Evolutionary conservation across 305 asterid genomes (phyloP).

Genomic region (Fraxinus ornus): DNA sequence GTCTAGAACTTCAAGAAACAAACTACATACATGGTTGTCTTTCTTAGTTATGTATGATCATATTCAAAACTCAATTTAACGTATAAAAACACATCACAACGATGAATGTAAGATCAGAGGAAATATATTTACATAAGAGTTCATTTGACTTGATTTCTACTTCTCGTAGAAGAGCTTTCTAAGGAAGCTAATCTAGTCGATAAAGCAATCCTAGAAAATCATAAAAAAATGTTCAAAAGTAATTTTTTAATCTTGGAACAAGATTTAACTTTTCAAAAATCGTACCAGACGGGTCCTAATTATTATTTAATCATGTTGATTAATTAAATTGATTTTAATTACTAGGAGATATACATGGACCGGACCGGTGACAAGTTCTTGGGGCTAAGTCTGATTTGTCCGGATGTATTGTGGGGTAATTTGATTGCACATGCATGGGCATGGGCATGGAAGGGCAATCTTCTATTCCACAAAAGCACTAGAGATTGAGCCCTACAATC

Average conservation of each 20-base stretch:
- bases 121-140: neutral
- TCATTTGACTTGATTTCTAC: too few relatives aligned
- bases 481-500: conserved; percentile 32
- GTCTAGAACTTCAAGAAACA: neutral
- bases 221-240: too few relatives aligned
- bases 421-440: conserved; percentile 31
- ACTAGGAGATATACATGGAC: neutral
- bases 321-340: neutral
- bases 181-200: too few relatives aligned
- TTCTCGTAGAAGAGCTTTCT: neutral
- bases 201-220: too few relatives aligned
- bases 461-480: conserved; percentile 83
- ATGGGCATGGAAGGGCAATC: conserved; percentile 56
- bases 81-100: neutral
- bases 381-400: neutral
- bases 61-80: neutral
- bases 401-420: conserved; percentile 1
- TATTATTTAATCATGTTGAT: neutral
- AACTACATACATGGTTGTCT: neutral
- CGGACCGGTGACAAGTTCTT: neutral
- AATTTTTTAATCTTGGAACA: too few relatives aligned
- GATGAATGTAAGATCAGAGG: neutral
- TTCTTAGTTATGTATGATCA: neutral
- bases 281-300: too few relatives aligned
- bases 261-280: too few relatives aligned